These are phyloP conservation scores for Pyronema omphalodes DNA, from an alignment of 495 filamentous ascomycete species.

Conservation along the genomic window DNA sequence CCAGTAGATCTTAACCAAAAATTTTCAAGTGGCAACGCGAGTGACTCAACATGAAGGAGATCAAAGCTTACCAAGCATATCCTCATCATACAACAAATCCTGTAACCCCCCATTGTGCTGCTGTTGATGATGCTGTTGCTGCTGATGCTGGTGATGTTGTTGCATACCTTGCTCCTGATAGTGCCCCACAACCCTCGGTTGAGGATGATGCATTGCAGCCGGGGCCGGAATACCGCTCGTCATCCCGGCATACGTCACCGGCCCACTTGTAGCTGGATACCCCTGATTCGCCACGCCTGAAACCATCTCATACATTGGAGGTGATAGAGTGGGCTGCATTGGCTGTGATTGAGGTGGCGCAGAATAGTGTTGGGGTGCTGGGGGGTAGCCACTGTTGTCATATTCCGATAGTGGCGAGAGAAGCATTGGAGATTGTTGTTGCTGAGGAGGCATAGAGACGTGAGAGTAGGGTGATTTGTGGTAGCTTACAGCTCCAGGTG, in stretches of 20 bases:
- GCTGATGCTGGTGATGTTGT: constrained; percentile 10
- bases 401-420: constrained; percentile 23
- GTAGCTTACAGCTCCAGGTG: constrained; percentile 6
- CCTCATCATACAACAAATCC: constrained; percentile 30
- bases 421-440: constrained; percentile 26
- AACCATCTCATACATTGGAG: constrained; percentile 22
- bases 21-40: too few relatives aligned
- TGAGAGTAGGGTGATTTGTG: constrained; percentile 22
- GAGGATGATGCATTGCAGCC: too few relatives aligned
- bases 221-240: too few relatives aligned
- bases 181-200: too few relatives aligned
- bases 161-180: too few relatives aligned
- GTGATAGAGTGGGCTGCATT: constrained; percentile 18
- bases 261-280: too few relatives aligned
- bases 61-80: constrained; percentile 29
- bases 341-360: constrained; percentile 22
- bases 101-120: neutral
- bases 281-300: constrained; percentile 14
- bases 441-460: constrained; percentile 27
- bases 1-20: too few relatives aligned
- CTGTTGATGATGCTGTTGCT: constrained; percentile 16
- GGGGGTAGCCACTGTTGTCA: constrained; percentile 4
- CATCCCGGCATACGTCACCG: too few relatives aligned
- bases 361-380: constrained; percentile 3
- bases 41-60: too few relatives aligned